These are phyloP conservation scores for peach (Prunus persica) DNA, from an alignment of 306 rosid genomes.

Conservation along the genomic window DNA sequence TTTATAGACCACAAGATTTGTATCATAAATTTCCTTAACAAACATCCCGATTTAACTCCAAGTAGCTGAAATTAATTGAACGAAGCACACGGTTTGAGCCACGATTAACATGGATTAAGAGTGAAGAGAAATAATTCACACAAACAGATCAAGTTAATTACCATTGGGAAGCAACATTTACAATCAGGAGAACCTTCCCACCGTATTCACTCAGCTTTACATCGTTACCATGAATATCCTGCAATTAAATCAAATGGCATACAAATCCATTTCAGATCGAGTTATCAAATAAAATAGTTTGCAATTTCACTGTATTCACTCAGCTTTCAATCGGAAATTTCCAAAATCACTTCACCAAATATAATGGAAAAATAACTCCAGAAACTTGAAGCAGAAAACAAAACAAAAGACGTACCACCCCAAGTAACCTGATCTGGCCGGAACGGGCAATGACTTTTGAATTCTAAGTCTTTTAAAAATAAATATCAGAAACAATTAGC, in stretches of 20 bases:
- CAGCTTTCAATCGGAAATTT: not conserved
- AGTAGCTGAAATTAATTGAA: not conserved
- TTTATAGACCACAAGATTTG: not conserved
- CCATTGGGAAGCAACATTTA: constrained; percentile 93
- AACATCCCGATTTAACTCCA: not conserved
- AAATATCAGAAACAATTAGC: not conserved
- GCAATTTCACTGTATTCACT: not conserved
- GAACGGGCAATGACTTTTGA: not conserved
- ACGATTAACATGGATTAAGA: not conserved
- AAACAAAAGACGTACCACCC: not conserved
- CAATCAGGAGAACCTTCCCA: constrained; percentile 77
- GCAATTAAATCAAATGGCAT: constrained; percentile 30
- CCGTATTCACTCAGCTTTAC: constrained; percentile 58
- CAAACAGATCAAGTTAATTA: constrained; percentile 21
- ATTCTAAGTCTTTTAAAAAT: not conserved
- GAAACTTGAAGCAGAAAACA: not conserved
- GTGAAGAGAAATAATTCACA: not conserved
- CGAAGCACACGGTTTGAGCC: not conserved
- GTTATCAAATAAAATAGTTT: not conserved
- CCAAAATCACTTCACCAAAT: not conserved
- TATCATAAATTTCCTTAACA: not conserved
- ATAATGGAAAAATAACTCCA: not conserved
- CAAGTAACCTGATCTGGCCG: not conserved
- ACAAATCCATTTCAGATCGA: constrained; percentile 9
- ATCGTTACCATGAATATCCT: constrained; percentile 80